phyloP scores from a whole-genome alignment of 2,329 filamentous ascomycete genomes.

The Arthrobotrys musiformis region DNA sequence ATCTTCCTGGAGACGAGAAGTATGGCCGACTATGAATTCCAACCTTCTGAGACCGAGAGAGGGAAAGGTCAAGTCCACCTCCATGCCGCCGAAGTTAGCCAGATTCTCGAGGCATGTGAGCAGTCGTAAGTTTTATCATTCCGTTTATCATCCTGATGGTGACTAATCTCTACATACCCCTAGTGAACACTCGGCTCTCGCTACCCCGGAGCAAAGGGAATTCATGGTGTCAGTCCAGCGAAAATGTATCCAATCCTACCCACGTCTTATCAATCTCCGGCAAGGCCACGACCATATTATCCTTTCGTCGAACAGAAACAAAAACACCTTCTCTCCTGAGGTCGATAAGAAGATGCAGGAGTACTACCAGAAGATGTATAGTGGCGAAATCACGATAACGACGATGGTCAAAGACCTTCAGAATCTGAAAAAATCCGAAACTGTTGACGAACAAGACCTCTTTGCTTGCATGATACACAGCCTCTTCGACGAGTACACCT shows the following conservation, averaged over 20 bases:
- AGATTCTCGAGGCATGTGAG: constrained; percentile 49
- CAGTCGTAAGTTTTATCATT: constrained; percentile 50
- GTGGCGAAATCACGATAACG: constrained; percentile 84
- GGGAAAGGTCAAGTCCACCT: constrained; percentile 36
- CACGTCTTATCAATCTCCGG: constrained; percentile 93
- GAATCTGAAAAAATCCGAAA: constrained; percentile 85
- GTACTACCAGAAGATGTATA: constrained; percentile 98
- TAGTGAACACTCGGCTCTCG: constrained; percentile 47
- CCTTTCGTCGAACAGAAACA: constrained; percentile 80
- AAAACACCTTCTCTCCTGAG: constrained; percentile 80
- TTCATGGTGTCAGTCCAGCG: constrained; percentile 80
- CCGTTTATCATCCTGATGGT: background rate
- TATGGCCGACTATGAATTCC: constrained; percentile 51
- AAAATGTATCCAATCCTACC: constrained; percentile 89
- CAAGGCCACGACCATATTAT: constrained; percentile 93
- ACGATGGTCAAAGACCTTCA: constrained; percentile 86
- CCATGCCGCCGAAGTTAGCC: constrained; percentile 47
- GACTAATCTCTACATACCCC: background rate
- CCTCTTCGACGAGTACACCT: constrained; percentile 94
- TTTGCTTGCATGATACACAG: constrained; percentile 99
- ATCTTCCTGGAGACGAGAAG: constrained; percentile 67
- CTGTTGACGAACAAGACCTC: constrained; percentile 87
- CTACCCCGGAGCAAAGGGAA: constrained; percentile 71
- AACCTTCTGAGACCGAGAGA: constrained; percentile 44
- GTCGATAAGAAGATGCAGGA: constrained; percentile 95